These are phyloP conservation scores for Nymphaea colorata DNA, from an alignment of 164 flowering plant genomes.

Conservation along the genomic window DNA sequence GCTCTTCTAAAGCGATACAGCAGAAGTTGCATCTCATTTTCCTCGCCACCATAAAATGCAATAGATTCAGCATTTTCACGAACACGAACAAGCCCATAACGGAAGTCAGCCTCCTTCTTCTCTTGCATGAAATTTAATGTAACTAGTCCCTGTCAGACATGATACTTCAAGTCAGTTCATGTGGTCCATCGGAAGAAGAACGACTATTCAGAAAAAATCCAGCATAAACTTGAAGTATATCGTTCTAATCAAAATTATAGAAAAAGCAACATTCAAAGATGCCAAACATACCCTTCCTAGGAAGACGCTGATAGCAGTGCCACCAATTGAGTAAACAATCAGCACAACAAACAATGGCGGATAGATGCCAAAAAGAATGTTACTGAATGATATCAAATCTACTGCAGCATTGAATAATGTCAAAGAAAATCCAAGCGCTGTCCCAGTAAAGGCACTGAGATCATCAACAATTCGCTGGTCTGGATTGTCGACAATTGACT, in stretches of 20 bases:
- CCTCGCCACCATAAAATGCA: slow-evolving; percentile 96
- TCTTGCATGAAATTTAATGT: slow-evolving; percentile 89
- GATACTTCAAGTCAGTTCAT: neutral
- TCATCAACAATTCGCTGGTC: slow-evolving; percentile 99
- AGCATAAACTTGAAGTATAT: neutral
- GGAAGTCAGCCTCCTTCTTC: slow-evolving; percentile 98
- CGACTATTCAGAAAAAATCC: too few relatives aligned
- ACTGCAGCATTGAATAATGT: slow-evolving; percentile 76
- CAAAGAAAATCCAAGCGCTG: slow-evolving; percentile 90
- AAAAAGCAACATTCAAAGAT: neutral
- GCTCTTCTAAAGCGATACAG: slow-evolving; percentile 83
- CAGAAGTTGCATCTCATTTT: slow-evolving; percentile 76
- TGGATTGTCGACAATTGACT: slow-evolving; percentile 87
- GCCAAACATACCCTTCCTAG: slow-evolving; percentile 69
- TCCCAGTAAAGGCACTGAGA: slow-evolving; percentile 88
- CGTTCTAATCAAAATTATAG: neutral
- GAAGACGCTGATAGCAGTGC: slow-evolving; percentile 80
- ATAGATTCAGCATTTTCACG: slow-evolving; percentile 98
- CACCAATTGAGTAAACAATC: slow-evolving; percentile 77
- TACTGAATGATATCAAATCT: slow-evolving; percentile 94
- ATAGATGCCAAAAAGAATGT: slow-evolving; percentile 81
- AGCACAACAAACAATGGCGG: slow-evolving; percentile 89
- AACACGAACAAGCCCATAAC: slow-evolving; percentile 94
- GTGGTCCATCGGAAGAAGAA: too few relatives aligned
- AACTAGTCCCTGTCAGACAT: slow-evolving; percentile 59